A percentile compares a stretch with the other conserved stretches of the same genome.
Conservation (phyloP, 495 filamentous ascomycete genomes). For the Cladorrhinum samala region DNA sequence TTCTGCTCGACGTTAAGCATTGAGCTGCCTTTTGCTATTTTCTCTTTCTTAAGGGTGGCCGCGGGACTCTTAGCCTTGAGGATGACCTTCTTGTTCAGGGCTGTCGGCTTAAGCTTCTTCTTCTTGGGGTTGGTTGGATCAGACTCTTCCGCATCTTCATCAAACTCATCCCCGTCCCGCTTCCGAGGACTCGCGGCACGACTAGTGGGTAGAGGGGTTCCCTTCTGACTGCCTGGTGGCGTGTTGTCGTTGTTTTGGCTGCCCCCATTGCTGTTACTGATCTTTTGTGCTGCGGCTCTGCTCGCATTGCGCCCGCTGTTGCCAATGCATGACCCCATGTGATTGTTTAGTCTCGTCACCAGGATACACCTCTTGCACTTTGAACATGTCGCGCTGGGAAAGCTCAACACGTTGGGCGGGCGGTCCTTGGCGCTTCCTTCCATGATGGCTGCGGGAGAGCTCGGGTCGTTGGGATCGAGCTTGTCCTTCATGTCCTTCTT, state of each 20-base stretch:
- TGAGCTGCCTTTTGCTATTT: conserved; percentile 34
- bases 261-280: conserved; percentile 44
- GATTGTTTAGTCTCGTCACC: conserved; percentile 58
- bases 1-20: conserved; percentile 37
- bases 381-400: conserved; percentile 54
- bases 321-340: conserved; percentile 76
- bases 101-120: conserved; percentile 39
- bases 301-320: conserved; percentile 64
- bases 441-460: conserved; percentile 42
- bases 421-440: conserved; percentile 44
- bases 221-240: conserved; percentile 52
- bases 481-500: conserved; percentile 57
- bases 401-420: conserved; percentile 51
- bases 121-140: conserved; percentile 46
- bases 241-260: conserved; percentile 47
- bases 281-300: conserved; percentile 50
- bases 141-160: conserved; percentile 46
- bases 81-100: conserved; percentile 40
- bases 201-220: conserved; percentile 51
- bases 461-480: conserved; percentile 35
- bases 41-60: conserved; percentile 36
- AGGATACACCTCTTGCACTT: conserved; percentile 51
- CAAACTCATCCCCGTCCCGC: conserved; percentile 42
- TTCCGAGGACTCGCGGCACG: conserved; percentile 45
- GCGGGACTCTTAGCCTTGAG: conserved; percentile 41